Percentiles rank a stretch among this genome's conserved stretches.
These are phyloP conservation scores for Lasiosphaeria hispida DNA, from an alignment of 495 filamentous ascomycete species.

Conservation along the genomic window DNA sequence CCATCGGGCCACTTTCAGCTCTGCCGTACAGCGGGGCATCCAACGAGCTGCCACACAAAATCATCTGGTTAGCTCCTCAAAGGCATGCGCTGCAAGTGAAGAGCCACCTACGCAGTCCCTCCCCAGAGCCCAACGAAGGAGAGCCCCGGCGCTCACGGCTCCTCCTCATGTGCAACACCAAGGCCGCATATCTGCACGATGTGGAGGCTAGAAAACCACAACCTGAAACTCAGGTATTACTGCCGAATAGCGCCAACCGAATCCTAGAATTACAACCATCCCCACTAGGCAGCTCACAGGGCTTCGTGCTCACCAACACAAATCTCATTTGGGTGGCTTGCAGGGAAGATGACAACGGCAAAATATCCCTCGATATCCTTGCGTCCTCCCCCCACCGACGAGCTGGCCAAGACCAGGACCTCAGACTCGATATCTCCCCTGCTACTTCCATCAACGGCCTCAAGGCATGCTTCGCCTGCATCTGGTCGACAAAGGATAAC, in stretches of 20 bases:
- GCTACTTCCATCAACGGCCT: conserved; percentile 18
- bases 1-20: conserved; percentile 17
- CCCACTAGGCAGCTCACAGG: conserved; percentile 43
- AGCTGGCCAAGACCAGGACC: conserved; percentile 32
- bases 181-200: conserved; percentile 22
- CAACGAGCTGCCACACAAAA: conserved; percentile 9
- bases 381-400: conserved; percentile 48
- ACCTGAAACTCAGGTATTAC: conserved; percentile 9
- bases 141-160: background rate
- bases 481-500: conserved; percentile 24
- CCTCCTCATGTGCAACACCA: conserved; percentile 23
- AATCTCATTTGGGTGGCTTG: conserved; percentile 33
- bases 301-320: conserved; percentile 56
- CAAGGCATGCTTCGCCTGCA: conserved; percentile 26
- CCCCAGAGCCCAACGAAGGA: background rate
- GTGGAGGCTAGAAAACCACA: conserved; percentile 3
- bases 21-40: conserved; percentile 12
- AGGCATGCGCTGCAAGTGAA: background rate
- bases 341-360: conserved; percentile 8
- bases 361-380: conserved; percentile 25
- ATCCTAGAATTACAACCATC: conserved; percentile 55
- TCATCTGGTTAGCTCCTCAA: conserved; percentile 21
- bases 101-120: background rate
- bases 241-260: conserved; percentile 29
- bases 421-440: conserved; percentile 35